These are phyloP conservation scores for Rhipidocladum racemiflorum DNA, from an alignment of 176 grass and related monocot species.

Conservation along the genomic window DNA sequence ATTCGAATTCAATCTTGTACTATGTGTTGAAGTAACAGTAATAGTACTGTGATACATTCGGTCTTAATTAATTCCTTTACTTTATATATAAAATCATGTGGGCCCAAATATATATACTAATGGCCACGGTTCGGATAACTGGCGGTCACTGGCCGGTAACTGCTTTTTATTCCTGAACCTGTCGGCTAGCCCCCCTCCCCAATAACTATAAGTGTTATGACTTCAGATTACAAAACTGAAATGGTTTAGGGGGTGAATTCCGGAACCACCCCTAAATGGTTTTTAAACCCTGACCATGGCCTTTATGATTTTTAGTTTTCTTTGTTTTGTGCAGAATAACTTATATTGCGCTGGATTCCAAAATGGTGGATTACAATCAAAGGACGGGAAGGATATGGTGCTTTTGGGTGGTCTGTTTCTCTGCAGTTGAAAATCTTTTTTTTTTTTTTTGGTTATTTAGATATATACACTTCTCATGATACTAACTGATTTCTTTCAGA, in stretches of 20 bases:
- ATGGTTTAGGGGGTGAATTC: background rate
- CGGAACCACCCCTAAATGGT: background rate
- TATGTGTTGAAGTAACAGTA: background rate
- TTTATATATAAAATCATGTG: background rate
- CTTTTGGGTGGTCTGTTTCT: slow-evolving; percentile 82
- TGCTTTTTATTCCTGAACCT: no score
- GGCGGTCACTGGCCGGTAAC: no score
- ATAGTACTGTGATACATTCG: background rate
- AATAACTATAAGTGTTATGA: no score
- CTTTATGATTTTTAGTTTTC: background rate
- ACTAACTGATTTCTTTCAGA: slow-evolving; percentile 56
- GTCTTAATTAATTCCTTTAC: background rate
- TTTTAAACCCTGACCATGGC: slow-evolving; percentile 1
- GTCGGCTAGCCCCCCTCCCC: no score
- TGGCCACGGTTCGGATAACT: no score
- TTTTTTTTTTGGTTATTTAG: background rate
- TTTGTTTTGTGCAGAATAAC: slow-evolving; percentile 43
- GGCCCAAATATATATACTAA: background rate
- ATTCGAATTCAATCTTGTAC: background rate
- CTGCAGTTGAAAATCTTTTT: background rate
- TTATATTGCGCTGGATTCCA: slow-evolving; percentile 87
- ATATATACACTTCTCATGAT: background rate
- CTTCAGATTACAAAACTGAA: background rate
- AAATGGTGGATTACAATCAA: slow-evolving; percentile 86
- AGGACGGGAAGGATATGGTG: slow-evolving; percentile 87